Evolutionary conservation across 2,329 filamentous ascomycete species (phyloP).

Genomic region (Sarocladiaceae sp.): DNA sequence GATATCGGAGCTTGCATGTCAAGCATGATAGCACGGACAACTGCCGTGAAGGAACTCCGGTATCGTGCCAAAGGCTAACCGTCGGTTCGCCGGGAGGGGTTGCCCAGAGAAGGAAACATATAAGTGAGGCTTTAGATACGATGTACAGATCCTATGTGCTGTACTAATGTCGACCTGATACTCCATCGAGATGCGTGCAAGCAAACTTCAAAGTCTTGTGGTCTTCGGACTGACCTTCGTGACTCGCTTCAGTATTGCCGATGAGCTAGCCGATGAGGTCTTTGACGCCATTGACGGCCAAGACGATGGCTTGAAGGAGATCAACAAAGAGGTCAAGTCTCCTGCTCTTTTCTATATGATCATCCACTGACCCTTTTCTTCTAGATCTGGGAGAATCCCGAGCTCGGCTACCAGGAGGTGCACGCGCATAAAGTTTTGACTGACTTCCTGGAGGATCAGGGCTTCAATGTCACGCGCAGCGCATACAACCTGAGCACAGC

Average conservation of each 20-base stretch:
- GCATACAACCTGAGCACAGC: constrained; percentile 37
- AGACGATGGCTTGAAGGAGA: constrained; percentile 7
- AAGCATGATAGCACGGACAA: too few relatives aligned
- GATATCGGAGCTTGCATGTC: too few relatives aligned
- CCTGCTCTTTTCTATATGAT: too few relatives aligned
- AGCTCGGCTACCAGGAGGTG: constrained; percentile 35
- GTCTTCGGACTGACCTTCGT: not conserved
- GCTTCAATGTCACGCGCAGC: constrained; percentile 32
- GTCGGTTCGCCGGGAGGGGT: too few relatives aligned
- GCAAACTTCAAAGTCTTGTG: not conserved
- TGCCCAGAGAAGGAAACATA: too few relatives aligned
- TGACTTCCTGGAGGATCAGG: constrained; percentile 27
- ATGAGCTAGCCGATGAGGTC: constrained; percentile 7
- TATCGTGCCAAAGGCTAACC: too few relatives aligned
- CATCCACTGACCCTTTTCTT: too few relatives aligned
- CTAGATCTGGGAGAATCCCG: constrained; percentile 38
- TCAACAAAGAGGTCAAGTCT: constrained; percentile 8
- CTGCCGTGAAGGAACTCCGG: too few relatives aligned
- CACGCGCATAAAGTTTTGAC: constrained; percentile 36
- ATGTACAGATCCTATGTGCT: too few relatives aligned
- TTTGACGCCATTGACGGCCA: constrained; percentile 9
- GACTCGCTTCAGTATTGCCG: not conserved
- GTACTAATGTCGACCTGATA: too few relatives aligned
- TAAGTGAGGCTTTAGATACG: too few relatives aligned
- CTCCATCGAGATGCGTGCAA: not conserved